Evolutionary conservation across 805 yeast species (phyloP), one percentile per base, ranked within the genome.

Genomic region (Hanseniaspora hatyaiensis): DNA sequence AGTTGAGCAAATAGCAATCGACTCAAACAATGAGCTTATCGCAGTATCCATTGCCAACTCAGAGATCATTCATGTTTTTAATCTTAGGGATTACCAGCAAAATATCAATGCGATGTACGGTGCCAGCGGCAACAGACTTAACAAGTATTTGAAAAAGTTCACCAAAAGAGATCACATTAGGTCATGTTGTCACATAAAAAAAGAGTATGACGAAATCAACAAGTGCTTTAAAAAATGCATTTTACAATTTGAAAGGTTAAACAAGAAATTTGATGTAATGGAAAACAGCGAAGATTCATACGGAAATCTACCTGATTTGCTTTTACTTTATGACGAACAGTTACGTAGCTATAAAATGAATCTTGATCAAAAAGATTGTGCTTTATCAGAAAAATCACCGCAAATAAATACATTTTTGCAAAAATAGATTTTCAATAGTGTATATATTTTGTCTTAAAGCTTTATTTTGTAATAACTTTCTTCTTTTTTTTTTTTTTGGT

Each of bases 1-100:
- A 47, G 77, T 87, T 19, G 76, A 73, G 54, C 80, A 85, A 39
- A 65, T 87, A 47, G 68, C 72, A 32, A 86, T 87, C 63, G 79
- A 82, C 54, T 62, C 69, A 20, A 75, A 76, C 48, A 72, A 81
- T 39, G 68, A 70, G 1, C 68, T 80, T 47, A 67, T 88, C n/a
- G 77, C 81, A n/a, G 49, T 23, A 3, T 92, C 88, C 40, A 77
- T 87, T 3, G 80, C 89, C 33, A 77, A 86, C 30, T 81, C 94
- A 12, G 94, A 82, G 26, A 87, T 96, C 0, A 82, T 87, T n/a
- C 96, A 87, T 60, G 75, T 87, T 18, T 87, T 87, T 66, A 68
- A 82, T 46, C 60, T 86, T 47, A 77, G 78, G 1, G 77, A 72
- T 28, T 71, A 45, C 15, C 26, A 37, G 22, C 12, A 16, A 8